phyloP scores from a whole-genome alignment of 2,329 filamentous ascomycete species.

The Cryoendolithus antarcticus region DNA sequence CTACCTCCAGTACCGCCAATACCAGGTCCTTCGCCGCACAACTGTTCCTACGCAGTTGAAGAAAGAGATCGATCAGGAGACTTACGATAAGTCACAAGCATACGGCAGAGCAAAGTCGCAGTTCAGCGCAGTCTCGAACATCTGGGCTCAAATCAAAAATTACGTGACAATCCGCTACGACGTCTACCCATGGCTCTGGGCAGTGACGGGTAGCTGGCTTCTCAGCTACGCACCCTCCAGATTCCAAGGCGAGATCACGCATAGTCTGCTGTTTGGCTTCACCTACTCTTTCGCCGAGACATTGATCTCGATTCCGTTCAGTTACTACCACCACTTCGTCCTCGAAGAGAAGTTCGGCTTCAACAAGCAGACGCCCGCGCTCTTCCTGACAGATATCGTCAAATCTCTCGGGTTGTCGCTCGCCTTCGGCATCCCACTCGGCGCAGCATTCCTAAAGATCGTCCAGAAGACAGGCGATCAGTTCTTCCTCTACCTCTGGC shows the following conservation, averaged over 20 bases:
- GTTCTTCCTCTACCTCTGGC: conserved; percentile 98
- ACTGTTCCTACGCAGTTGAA: conserved; percentile 76
- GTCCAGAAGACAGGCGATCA: conserved; percentile 84
- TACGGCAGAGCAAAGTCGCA: conserved; percentile 94
- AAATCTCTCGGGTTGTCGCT: conserved; percentile 78
- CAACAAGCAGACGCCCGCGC: conserved; percentile 88
- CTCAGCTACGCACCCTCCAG: conserved; percentile 60
- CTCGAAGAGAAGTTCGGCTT: conserved; percentile 96
- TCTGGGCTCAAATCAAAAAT: conserved; percentile 82
- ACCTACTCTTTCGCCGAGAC: conserved; percentile 74
- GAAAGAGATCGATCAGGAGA: conserved; percentile 76
- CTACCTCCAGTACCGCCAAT: conserved; percentile 81
- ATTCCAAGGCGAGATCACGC: conserved; percentile 84
- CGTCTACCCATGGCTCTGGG: conserved; percentile 83
- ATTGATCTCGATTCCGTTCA: conserved; percentile 63
- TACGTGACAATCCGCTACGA: conserved; percentile 82
- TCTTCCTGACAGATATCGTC: conserved; percentile 82
- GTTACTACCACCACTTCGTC: conserved; percentile 89
- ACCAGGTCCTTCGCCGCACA: conserved; percentile 67
- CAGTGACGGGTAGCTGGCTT: conserved; percentile 62
- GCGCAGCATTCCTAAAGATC: conserved; percentile 85
- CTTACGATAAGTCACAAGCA: conserved; percentile 72
- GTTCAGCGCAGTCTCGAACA: conserved; percentile 67
- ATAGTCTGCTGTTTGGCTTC: conserved; percentile 86
- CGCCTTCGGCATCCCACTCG: conserved; percentile 71